phyloP scores from a whole-genome alignment of 2,329 filamentous ascomycete species.

The Nannizziopsis arthrosporioides region DNA sequence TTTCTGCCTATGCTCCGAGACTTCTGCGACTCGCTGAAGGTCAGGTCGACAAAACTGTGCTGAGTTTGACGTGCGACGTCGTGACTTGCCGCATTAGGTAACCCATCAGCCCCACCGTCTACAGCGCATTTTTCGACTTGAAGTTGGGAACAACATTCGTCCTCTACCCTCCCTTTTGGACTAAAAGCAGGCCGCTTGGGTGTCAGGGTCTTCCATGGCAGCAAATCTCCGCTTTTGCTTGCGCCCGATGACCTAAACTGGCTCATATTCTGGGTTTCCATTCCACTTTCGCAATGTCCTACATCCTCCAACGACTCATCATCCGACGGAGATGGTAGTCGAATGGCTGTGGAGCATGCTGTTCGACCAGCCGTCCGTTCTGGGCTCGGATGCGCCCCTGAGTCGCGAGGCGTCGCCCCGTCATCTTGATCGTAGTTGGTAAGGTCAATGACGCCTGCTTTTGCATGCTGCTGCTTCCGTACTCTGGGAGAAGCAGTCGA shows the following conservation, averaged over 20 bases:
- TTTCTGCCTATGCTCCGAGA: neutral
- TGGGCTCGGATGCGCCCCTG: no score
- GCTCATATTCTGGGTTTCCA: neutral
- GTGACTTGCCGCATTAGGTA: constrained; percentile 2
- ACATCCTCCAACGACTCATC: neutral
- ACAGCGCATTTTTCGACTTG: neutral
- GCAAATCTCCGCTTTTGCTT: no score
- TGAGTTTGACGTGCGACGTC: neutral
- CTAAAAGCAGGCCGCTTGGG: no score
- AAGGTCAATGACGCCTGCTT: neutral
- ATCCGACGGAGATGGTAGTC: neutral
- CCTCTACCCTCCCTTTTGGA: no score
- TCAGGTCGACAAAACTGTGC: neutral
- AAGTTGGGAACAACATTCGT: neutral
- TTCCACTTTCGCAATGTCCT: neutral
- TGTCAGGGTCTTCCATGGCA: no score
- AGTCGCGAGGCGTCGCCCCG: neutral
- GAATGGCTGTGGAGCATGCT: neutral
- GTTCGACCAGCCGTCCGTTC: no score
- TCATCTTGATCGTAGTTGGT: neutral
- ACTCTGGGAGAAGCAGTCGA: no score
- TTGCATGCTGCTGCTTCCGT: neutral
- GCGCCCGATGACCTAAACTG: no score
- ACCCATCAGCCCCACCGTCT: neutral
- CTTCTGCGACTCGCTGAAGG: neutral